Evolutionary conservation across 345 rosid species (phyloP), one percentile per base, ranked within the genome.

Genomic region (Gossypium anomalum): DNA sequence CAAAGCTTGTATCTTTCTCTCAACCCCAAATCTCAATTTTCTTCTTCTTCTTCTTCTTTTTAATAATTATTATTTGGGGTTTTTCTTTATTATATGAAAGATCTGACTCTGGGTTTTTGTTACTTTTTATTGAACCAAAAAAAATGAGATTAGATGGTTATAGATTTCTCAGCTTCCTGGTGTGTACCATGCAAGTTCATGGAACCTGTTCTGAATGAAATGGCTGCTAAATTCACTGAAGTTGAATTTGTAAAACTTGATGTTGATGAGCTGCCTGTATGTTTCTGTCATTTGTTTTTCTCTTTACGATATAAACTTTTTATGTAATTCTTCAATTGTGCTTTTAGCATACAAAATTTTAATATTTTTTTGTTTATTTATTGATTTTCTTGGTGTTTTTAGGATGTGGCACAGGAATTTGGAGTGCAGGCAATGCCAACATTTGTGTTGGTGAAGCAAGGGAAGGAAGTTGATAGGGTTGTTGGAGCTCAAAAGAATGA

Each of bases 401-500:
- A 93, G 97, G 92, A 87, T 60, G 94, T 92, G 64, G 89, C 98
- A 2, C 82, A 74, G 78, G 92, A 90, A 63, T 94, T 89, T 70
- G 78, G 83, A 16, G 92, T 91, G 74, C 87, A 83, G 72, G 94
- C 83, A 9, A 94, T 94, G 97, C 98, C 98, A 13, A 93, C 98
- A 1, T 94, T 94, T 82, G 93, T 94, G 87, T 77, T 94, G 86
- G 60, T 89, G 84, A 92, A 92, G 87, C 72, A 27, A 15, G 97
- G 98, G 76, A 87, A 81, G 83, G 97, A 87, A 70, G 80, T 90
- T 66, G 95, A 86, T 16, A 83, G 95, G 84, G 81, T 91, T 3
- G 77, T 89, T 48, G 98, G 94, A 65, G 88, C 86, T 44, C 72
- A 56, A 58, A 86, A 86, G 70, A 84, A 82, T 38, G 95, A 90